These are phyloP conservation scores for Mycocentrospora acerina DNA, from an alignment of 2,329 filamentous ascomycete species.

Conservation along the genomic window DNA sequence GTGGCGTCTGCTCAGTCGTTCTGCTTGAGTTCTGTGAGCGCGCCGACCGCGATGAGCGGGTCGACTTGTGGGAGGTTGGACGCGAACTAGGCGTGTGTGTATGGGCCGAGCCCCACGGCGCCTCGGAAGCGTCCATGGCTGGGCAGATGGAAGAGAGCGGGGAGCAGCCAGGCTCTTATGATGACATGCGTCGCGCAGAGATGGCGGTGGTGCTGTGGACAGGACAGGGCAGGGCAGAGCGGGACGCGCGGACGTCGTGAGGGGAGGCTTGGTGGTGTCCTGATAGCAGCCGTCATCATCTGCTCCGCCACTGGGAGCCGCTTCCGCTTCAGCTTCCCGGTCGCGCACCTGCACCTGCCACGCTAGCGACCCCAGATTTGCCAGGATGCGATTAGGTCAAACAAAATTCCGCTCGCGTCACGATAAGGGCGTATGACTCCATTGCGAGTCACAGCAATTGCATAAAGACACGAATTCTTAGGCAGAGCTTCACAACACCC, in stretches of 20 bases:
- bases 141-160: conserved; percentile 3
- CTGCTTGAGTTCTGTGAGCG: conserved; percentile 33
- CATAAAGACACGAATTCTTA: conserved; percentile 15
- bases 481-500: neutral
- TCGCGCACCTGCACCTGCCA: neutral
- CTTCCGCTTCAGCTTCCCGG: neutral
- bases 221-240: neutral
- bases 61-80: conserved; percentile 41
- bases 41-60: conserved; percentile 34
- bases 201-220: conserved; percentile 2
- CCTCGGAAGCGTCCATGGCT: conserved; percentile 38
- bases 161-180: conserved; percentile 3
- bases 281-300: too few species aligned
- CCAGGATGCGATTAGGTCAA: conserved; percentile 14
- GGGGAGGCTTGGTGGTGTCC: conserved; percentile 14
- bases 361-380: conserved; percentile 8
- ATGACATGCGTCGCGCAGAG: conserved; percentile 12
- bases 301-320: too few species aligned
- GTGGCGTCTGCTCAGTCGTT: conserved; percentile 44
- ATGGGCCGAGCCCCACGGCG: conserved; percentile 39
- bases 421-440: conserved; percentile 23
- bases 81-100: conserved; percentile 40
- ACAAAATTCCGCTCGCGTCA: conserved; percentile 15
- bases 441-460: neutral
- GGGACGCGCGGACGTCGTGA: conserved; percentile 1